These are phyloP conservation scores for Pythium sukuiense DNA, from an alignment of 352 stramenopile species.

Conservation along the genomic window DNA sequence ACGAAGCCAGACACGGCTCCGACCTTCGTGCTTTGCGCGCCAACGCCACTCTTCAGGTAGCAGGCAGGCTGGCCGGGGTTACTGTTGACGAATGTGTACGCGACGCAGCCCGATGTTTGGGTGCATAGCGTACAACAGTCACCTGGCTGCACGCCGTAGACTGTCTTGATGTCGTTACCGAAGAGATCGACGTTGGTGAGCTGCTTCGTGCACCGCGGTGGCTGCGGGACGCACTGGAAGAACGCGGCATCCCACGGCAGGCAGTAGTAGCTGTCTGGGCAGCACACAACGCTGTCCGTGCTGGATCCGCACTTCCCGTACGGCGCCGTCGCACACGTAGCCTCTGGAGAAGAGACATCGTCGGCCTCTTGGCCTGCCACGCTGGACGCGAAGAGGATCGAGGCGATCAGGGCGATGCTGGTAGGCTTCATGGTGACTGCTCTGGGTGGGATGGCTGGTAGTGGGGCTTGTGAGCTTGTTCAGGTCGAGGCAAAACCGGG, in stretches of 20 bases:
- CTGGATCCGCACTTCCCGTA: conserved; percentile 30
- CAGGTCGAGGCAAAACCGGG: background rate
- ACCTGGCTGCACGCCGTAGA: conserved; percentile 28
- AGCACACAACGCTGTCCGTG: conserved; percentile 32
- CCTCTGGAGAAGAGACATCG: background rate
- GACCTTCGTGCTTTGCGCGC: conserved; percentile 2
- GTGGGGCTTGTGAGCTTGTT: background rate
- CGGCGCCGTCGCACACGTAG: conserved; percentile 20
- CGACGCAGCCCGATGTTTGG: conserved; percentile 30
- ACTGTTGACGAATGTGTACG: conserved; percentile 44
- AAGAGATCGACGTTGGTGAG: conserved; percentile 43
- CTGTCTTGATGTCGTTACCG: conserved; percentile 40
- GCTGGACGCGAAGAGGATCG: background rate
- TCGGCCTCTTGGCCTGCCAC: background rate
- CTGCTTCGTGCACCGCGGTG: conserved; percentile 37
- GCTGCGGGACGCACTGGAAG: conserved; percentile 45
- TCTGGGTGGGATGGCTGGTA: background rate
- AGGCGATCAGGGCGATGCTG: background rate
- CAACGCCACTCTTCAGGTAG: conserved; percentile 37
- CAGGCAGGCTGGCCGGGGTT: conserved; percentile 34
- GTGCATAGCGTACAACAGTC: conserved; percentile 36
- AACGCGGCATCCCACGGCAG: conserved; percentile 43
- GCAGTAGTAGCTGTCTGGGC: conserved; percentile 42
- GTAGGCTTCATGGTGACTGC: background rate
- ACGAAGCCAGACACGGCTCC: conserved; percentile 34